Conservation (phyloP, 805 yeast species). For the Starmerella floris region DNA sequence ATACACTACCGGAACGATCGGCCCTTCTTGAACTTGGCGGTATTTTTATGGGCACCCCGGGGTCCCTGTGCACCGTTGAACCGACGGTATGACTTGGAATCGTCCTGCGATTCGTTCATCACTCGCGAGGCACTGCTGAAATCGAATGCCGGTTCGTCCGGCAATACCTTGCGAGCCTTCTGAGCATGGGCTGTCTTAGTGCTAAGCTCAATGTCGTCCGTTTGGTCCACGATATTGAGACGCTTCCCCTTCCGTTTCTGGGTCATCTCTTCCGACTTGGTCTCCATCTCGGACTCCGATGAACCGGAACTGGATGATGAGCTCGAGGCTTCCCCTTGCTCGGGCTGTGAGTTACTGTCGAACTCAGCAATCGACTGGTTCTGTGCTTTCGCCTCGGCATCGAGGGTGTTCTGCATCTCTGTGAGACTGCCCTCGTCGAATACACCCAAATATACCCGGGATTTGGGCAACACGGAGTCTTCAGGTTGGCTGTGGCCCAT, state of each 20-base stretch:
- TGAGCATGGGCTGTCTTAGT: neutral
- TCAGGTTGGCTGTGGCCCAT: slow-evolving; percentile 3
- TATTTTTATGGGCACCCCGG: slow-evolving; percentile 11
- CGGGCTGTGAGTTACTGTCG: no score
- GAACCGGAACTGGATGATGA: neutral
- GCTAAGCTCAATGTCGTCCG: slow-evolving; percentile 15
- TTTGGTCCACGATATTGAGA: slow-evolving; percentile 16
- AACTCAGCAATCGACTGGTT: no score
- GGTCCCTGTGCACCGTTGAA: slow-evolving; percentile 4
- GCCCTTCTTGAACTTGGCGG: slow-evolving; percentile 13
- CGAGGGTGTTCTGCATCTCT: neutral
- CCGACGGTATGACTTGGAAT: slow-evolving; percentile 4
- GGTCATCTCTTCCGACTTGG: neutral
- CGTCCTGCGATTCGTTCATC: slow-evolving; percentile 8
- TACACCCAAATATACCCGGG: neutral
- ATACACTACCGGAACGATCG: slow-evolving; percentile 8
- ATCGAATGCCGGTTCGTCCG: slow-evolving; percentile 22
- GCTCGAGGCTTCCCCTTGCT: neutral
- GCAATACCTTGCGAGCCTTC: neutral
- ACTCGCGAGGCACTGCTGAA: slow-evolving; percentile 22
- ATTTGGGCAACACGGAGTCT: neutral
- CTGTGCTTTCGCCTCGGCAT: neutral
- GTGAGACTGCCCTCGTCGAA: neutral
- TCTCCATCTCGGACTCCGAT: neutral
- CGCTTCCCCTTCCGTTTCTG: slow-evolving; percentile 3